Conservation (phyloP, 768 basidiomycete genomes). For the Leucocoprinus sp. region DNA sequence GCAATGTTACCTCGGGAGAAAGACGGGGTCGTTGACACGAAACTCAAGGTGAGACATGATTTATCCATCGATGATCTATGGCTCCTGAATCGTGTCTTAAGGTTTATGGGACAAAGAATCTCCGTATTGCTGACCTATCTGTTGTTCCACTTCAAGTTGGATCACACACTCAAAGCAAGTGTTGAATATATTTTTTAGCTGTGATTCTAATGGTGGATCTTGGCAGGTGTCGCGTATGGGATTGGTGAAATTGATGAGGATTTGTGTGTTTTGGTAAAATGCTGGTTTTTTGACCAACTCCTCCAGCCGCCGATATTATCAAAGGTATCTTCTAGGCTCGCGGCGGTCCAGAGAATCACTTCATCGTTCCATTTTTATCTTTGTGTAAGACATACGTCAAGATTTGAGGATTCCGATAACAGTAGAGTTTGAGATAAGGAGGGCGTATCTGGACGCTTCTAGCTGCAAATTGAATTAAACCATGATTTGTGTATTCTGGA, state of each 20-base stretch:
- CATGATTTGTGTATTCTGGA: too few relatives aligned
- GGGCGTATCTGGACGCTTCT: too few relatives aligned
- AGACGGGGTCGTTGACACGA: slow-evolving; percentile 45
- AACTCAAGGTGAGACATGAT: slow-evolving; percentile 28
- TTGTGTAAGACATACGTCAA: too few relatives aligned
- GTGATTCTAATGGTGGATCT: neutral
- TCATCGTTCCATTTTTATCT: too few relatives aligned
- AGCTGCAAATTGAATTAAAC: too few relatives aligned
- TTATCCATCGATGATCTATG: neutral
- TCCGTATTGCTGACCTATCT: slow-evolving; percentile 47
- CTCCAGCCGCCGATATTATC: slow-evolving; percentile 1
- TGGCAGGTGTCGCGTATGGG: neutral
- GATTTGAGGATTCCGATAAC: too few relatives aligned
- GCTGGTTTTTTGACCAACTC: neutral
- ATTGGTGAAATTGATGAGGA: slow-evolving; percentile 1
- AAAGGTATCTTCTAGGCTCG: neutral
- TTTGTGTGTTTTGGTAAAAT: neutral
- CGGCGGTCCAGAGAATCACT: neutral
- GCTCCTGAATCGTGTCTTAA: slow-evolving; percentile 11
- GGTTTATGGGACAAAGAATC: slow-evolving; percentile 51
- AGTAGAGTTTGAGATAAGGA: too few relatives aligned
- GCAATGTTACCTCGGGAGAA: slow-evolving; percentile 48
- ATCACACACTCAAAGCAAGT: slow-evolving; percentile 36
- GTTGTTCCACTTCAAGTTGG: slow-evolving; percentile 44
- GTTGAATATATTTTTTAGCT: neutral